Evolutionary conservation across 1,284 basidiomycete genomes (phyloP).

Genomic region (Cryptococcus neoformans): DNA sequence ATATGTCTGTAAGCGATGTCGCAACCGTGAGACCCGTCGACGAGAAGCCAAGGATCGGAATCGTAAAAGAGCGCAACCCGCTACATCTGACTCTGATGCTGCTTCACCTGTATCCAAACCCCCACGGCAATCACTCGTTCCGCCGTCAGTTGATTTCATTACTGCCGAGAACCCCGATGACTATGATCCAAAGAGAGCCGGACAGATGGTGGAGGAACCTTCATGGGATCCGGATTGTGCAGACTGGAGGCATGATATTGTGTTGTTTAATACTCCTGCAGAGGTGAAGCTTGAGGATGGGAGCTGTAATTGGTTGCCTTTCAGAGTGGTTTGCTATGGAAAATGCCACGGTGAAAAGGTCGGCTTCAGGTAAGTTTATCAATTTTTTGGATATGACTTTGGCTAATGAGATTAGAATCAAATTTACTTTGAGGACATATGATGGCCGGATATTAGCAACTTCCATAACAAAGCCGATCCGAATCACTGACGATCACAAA

Average conservation of each 20-base stretch:
- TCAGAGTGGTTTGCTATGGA: conserved; percentile 98
- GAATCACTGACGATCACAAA: conserved; percentile 99
- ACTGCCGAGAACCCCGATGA: conserved; percentile 38
- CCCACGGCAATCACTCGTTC: conserved; percentile 12
- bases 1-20: conserved; percentile 77
- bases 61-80: conserved; percentile 30
- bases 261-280: conserved; percentile 94
- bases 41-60: conserved; percentile 39
- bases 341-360: conserved; percentile 97
- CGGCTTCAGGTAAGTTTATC: conserved; percentile 64
- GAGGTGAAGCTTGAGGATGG: conserved; percentile 87
- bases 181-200: conserved; percentile 35
- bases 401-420: conserved; percentile 58
- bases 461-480: conserved; percentile 85
- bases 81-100: conserved; percentile 28
- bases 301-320: conserved; percentile 75
- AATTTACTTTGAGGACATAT: conserved; percentile 82
- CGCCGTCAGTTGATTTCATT: conserved; percentile 36
- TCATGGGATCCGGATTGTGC: conserved; percentile 36
- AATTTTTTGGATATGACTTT: neutral
- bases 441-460: conserved; percentile 77
- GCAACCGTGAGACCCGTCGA: conserved; percentile 68
- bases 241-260: conserved; percentile 61
- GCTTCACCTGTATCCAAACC: conserved; percentile 13
- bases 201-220: conserved; percentile 43